Evolutionary conservation across 2,329 filamentous ascomycete genomes (phyloP).

Genomic region (Neurospora sp.): DNA sequence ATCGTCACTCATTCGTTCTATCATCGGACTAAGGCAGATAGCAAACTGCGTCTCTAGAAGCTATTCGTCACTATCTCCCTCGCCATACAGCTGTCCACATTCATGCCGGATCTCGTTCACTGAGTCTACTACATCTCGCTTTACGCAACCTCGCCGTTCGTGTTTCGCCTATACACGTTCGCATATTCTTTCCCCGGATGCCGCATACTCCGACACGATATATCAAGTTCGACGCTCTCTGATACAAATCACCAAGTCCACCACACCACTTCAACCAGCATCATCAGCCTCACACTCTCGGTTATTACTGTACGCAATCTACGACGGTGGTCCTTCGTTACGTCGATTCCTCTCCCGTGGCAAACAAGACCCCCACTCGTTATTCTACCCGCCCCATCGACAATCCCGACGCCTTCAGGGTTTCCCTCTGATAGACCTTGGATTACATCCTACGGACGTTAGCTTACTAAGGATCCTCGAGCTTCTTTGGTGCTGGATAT

Average conservation of each 20-base stretch:
- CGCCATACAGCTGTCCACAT: background rate
- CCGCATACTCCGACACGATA: too few species aligned
- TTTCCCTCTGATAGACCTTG: background rate
- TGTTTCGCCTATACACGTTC: background rate
- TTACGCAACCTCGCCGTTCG: background rate
- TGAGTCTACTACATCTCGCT: background rate
- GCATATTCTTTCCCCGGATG: background rate
- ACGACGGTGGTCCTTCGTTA: background rate
- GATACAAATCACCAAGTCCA: background rate
- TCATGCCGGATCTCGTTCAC: background rate
- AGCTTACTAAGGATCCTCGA: background rate
- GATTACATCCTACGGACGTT: background rate
- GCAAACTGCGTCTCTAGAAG: background rate
- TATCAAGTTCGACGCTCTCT: background rate
- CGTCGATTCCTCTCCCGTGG: background rate
- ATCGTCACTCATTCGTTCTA: background rate
- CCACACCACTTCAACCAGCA: background rate
- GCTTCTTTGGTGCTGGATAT: background rate
- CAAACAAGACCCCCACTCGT: background rate
- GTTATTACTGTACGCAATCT: background rate
- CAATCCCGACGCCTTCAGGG: background rate
- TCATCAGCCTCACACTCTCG: background rate
- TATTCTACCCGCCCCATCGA: background rate
- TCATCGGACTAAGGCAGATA: background rate
- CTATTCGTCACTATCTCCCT: background rate